These are phyloP conservation scores for Thelonectria discophora DNA, from an alignment of 2,329 filamentous ascomycete genomes.

Conservation along the genomic window DNA sequence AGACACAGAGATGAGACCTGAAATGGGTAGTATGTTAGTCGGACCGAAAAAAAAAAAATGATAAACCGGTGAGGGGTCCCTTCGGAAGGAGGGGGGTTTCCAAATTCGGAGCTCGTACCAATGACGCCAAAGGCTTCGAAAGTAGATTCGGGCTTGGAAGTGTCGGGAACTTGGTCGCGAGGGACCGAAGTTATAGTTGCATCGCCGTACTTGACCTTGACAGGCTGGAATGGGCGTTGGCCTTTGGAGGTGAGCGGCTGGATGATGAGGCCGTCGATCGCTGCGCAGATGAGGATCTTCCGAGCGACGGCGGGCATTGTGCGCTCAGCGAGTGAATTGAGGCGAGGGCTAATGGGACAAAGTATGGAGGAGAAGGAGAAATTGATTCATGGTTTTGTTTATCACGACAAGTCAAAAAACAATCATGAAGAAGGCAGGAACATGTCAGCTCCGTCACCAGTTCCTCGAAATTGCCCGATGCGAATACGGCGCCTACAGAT, in stretches of 20 bases:
- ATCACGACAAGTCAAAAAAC: not conserved
- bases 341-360: not conserved
- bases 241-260: constrained; percentile 74
- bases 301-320: constrained; percentile 80
- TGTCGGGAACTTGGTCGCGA: constrained; percentile 57
- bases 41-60: not conserved
- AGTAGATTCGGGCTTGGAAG: constrained; percentile 55
- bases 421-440: constrained; percentile 16
- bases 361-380: not conserved
- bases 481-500: constrained; percentile 36
- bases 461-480: constrained; percentile 28
- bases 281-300: constrained; percentile 82
- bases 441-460: constrained; percentile 21
- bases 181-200: constrained; percentile 55
- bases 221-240: constrained; percentile 62
- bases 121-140: constrained; percentile 70
- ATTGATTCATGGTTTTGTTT: not conserved
- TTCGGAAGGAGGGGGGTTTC: constrained; percentile 13
- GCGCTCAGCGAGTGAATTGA: constrained; percentile 30
- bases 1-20: constrained; percentile 86
- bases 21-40: constrained; percentile 7
- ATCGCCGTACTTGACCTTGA: constrained; percentile 76
- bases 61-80: not conserved
- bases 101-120: constrained; percentile 51
- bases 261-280: constrained; percentile 83